phyloP scores from a whole-genome alignment of 345 rosid genomes.

The Citrus hindsii region DNA sequence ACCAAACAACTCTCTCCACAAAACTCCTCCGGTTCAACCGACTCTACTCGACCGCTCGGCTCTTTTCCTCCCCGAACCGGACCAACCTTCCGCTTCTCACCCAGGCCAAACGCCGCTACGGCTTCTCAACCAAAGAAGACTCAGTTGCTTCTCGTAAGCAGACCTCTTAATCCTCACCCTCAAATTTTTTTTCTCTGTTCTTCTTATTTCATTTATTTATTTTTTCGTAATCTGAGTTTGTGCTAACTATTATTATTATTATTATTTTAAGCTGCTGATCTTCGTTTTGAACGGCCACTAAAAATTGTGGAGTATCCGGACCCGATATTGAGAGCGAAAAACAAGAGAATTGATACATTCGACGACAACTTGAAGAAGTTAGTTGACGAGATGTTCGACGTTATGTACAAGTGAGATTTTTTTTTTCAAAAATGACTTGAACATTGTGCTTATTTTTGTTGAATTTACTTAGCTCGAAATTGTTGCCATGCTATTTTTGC shows the following conservation, averaged over 20 bases:
- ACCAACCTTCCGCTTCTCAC: conserved; percentile 28
- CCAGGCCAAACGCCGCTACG: conserved; percentile 40
- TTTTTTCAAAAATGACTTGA: not conserved
- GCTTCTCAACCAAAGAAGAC: conserved; percentile 29
- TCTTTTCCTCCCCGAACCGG: conserved; percentile 25
- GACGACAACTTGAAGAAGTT: conserved; percentile 76
- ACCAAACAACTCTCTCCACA: conserved; percentile 19
- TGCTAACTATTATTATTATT: not conserved
- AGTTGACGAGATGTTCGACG: conserved; percentile 81
- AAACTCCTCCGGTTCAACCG: conserved; percentile 9
- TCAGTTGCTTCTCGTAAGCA: conserved; percentile 50
- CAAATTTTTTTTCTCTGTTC: not conserved
- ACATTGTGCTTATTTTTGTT: not conserved
- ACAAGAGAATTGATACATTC: conserved; percentile 65
- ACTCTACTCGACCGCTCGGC: conserved; percentile 24
- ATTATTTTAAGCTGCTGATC: conserved; percentile 48
- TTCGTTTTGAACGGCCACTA: conserved; percentile 68
- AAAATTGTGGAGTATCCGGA: conserved; percentile 86
- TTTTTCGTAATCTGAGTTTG: not conserved
- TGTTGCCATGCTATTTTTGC: not conserved
- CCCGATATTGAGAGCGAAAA: conserved; percentile 69
- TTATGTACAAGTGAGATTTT: conserved; percentile 87
- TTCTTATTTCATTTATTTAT: not conserved
- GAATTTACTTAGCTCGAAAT: not conserved
- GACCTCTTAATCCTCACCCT: not conserved